Percentiles rank a stretch among this genome's conserved stretches.
phyloP scores from a whole-genome alignment of 306 rosid genomes.

The Morella rubra region DNA sequence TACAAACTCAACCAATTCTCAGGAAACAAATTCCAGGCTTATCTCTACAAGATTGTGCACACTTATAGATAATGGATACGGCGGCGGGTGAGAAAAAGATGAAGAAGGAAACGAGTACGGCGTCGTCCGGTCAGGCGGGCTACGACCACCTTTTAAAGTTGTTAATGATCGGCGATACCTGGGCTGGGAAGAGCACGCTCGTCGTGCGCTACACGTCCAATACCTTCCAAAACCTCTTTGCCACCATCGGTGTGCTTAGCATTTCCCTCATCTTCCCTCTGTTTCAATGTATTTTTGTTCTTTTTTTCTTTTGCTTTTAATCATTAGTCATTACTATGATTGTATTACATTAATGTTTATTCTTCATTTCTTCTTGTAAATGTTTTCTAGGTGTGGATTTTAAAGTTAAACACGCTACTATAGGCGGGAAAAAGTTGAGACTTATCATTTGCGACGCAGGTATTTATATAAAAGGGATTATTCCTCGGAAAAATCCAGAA shows the following conservation, averaged over 20 bases:
- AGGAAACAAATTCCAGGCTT: too few species aligned
- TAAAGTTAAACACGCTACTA: slow-evolving; percentile 59
- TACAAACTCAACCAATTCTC: too few species aligned
- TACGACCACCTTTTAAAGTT: too few species aligned
- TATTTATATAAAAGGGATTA: slow-evolving; percentile 10
- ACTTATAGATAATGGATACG: too few species aligned
- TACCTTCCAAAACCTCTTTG: too few species aligned
- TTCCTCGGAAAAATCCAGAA: background rate
- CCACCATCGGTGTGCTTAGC: background rate
- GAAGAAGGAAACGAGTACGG: too few species aligned
- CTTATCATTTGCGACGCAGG: slow-evolving; percentile 98
- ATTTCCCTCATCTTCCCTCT: background rate
- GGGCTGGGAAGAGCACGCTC: too few species aligned
- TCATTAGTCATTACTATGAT: background rate
- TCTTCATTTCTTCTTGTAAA: background rate
- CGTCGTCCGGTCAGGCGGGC: too few species aligned
- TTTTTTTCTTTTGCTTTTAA: background rate
- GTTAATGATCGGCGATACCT: too few species aligned
- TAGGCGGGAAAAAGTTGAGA: slow-evolving; percentile 74
- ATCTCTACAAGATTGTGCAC: too few species aligned
- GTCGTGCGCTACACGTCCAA: too few species aligned
- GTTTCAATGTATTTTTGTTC: background rate
- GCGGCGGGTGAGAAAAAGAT: too few species aligned
- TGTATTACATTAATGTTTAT: background rate
- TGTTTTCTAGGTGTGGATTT: slow-evolving; percentile 80